phyloP scores from a whole-genome alignment of 2,329 filamentous ascomycete genomes.

The Monilinia polystroma region DNA sequence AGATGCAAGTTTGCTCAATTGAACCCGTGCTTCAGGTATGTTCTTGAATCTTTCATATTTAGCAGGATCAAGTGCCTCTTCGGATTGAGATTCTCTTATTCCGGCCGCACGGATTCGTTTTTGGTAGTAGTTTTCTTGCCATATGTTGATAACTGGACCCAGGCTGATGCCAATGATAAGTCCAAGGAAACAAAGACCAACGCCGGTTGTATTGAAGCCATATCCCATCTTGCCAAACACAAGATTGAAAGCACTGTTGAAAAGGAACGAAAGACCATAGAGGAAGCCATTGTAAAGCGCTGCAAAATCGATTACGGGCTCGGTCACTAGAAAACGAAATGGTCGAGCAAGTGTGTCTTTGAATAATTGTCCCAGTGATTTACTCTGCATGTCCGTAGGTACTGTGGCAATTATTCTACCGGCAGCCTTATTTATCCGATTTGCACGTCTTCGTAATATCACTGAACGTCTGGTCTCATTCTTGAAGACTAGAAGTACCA shows the following conservation, averaged over 20 bases:
- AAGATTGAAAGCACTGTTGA: slow-evolving; percentile 45
- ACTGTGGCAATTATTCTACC: slow-evolving; percentile 6
- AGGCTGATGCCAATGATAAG: slow-evolving; percentile 44
- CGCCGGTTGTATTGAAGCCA: slow-evolving; percentile 43
- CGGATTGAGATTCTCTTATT: slow-evolving; percentile 9
- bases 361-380: slow-evolving; percentile 20
- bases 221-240: slow-evolving; percentile 48
- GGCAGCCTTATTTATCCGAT: slow-evolving; percentile 6
- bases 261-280: slow-evolving; percentile 53
- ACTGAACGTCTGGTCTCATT: slow-evolving; percentile 27
- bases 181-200: slow-evolving; percentile 45
- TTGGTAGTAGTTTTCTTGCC: slow-evolving; percentile 40
- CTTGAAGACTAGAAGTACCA: slow-evolving; percentile 13
- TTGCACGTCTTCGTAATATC: slow-evolving; percentile 11
- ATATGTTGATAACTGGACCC: slow-evolving; percentile 45
- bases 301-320: slow-evolving; percentile 60
- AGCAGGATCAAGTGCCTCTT: not conserved
- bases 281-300: slow-evolving; percentile 60
- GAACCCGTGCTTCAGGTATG: slow-evolving; percentile 46
- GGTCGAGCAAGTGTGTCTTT: slow-evolving; percentile 37
- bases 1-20: slow-evolving; percentile 44
- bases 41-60: slow-evolving; percentile 35
- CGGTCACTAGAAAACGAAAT: slow-evolving; percentile 55
- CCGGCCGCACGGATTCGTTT: slow-evolving; percentile 43
- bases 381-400: slow-evolving; percentile 14